A percentile compares a stretch with the other conserved stretches of the same genome.
phyloP scores from a whole-genome alignment of 306 rosid genomes.

The cucumber (Cucumis sativus) region DNA sequence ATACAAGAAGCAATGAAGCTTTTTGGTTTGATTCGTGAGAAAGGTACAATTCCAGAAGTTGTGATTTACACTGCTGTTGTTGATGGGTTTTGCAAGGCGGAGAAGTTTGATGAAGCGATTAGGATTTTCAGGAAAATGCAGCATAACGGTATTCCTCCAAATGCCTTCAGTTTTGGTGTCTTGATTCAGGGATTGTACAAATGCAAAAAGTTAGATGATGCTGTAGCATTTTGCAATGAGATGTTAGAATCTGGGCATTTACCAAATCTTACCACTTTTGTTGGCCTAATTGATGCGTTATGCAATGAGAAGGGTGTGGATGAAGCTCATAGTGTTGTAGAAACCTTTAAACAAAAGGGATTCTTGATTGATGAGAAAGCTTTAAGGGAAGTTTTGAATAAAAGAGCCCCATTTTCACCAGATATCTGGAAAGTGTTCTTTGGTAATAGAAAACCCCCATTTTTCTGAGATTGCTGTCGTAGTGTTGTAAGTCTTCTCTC shows the following conservation, averaged over 20 bases:
- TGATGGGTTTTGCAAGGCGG: conserved; percentile 68
- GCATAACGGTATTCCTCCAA: conserved; percentile 50
- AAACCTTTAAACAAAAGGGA: conserved; percentile 53
- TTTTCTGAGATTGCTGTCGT: conserved; percentile 27
- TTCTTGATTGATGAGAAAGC: conserved; percentile 56
- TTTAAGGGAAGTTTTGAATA: conserved; percentile 55
- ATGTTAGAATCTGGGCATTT: conserved; percentile 79
- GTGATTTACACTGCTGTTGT: conserved; percentile 88
- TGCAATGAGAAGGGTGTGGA: conserved; percentile 52
- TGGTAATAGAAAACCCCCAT: conserved; percentile 30
- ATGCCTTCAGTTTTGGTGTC: conserved; percentile 65
- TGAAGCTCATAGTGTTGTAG: conserved; percentile 43
- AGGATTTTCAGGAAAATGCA: conserved; percentile 84
- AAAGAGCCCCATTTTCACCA: conserved; percentile 44
- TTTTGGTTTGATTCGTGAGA: conserved; percentile 73
- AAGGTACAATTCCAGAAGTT: conserved; percentile 85
- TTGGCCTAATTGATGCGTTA: conserved; percentile 46
- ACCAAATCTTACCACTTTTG: conserved; percentile 63
- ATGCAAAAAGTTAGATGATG: conserved; percentile 37
- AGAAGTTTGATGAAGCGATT: conserved; percentile 56
- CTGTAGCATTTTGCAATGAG: conserved; percentile 56
- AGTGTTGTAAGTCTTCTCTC: conserved; percentile 9
- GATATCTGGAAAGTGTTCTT: conserved; percentile 65
- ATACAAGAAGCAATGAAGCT: conserved; percentile 93
- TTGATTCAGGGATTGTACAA: conserved; percentile 58